Percentiles rank a stretch among this genome's conserved stretches.
Conservation (phyloP, 768 basidiomycete genomes). For the Pisolithus tinctorius region DNA sequence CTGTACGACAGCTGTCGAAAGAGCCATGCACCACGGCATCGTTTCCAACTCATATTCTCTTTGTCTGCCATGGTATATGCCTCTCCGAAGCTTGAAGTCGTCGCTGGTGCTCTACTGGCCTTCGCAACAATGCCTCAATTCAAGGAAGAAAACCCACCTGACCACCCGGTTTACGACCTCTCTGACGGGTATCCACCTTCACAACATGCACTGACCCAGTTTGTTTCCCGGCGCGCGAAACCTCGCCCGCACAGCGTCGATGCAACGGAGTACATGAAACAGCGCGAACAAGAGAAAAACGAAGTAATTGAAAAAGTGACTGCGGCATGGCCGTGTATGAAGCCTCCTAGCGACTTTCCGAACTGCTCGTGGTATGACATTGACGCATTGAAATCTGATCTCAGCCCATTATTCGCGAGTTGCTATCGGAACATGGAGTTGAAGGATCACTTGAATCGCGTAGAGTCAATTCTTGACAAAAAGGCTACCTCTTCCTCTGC, state of each 20-base stretch:
- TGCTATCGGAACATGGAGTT: conserved; percentile 12
- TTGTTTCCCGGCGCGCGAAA: neutral
- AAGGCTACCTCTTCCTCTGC: neutral
- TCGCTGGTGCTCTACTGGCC: conserved; percentile 27
- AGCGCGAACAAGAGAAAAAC: neutral
- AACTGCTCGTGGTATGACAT: conserved; percentile 4
- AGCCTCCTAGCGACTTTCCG: conserved; percentile 4
- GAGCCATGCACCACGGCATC: conserved; percentile 3
- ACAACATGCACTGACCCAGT: neutral
- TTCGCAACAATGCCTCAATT: conserved; percentile 16
- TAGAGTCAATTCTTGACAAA: conserved; percentile 4
- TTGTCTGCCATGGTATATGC: conserved; percentile 28
- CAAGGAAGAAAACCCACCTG: conserved; percentile 10
- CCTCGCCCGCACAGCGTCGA: conserved; percentile 6
- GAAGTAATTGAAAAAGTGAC: neutral
- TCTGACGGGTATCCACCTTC: conserved; percentile 6
- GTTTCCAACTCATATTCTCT: conserved; percentile 24
- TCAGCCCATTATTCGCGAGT: conserved; percentile 4
- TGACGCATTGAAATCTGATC: neutral
- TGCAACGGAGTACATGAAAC: neutral
- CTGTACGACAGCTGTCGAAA: conserved; percentile 21
- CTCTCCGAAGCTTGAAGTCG: conserved; percentile 2
- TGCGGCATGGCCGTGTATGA: neutral
- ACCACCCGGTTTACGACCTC: conserved; percentile 6
- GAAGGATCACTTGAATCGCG: conserved; percentile 8